A percentile compares a stretch with the other conserved stretches of the same genome.
Conservation (phyloP, 805 yeast species). For the Candida montana region DNA sequence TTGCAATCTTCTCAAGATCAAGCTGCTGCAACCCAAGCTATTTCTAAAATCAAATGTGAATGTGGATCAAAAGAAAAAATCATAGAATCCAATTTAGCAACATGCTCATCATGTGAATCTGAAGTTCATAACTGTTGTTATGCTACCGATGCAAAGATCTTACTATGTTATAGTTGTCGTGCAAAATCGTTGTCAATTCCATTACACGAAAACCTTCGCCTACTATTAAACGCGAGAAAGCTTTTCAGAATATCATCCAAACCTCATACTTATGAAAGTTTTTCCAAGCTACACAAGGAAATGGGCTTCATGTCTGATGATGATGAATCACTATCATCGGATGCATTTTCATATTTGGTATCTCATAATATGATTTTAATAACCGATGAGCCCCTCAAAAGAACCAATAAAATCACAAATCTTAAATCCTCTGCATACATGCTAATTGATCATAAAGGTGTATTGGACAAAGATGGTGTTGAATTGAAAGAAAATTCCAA, state of each 20-base stretch:
- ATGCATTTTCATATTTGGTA: constrained; percentile 12
- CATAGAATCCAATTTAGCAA: constrained; percentile 7
- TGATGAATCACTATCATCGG: constrained; percentile 2
- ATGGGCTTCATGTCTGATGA: constrained; percentile 16
- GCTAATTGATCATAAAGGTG: constrained; percentile 20
- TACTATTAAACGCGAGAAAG: constrained; percentile 33
- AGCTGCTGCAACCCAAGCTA: constrained; percentile 28
- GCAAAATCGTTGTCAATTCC: constrained; percentile 15
- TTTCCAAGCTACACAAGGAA: constrained; percentile 10
- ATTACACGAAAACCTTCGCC: constrained; percentile 18
- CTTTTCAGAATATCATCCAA: constrained; percentile 25
- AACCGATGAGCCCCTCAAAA: constrained; percentile 9
- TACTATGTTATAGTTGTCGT: constrained; percentile 26
- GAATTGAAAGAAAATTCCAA: not conserved
- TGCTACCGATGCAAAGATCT: constrained; percentile 16
- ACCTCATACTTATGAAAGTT: constrained; percentile 19
- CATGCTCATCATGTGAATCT: constrained; percentile 29
- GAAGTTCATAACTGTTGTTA: constrained; percentile 32
- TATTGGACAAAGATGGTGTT: constrained; percentile 5
- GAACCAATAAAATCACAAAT: constrained; percentile 1
- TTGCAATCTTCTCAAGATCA: constrained; percentile 23
- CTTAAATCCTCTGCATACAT: constrained; percentile 18
- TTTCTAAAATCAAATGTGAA: constrained; percentile 11
- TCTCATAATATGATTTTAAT: constrained; percentile 6
- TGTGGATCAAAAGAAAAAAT: constrained; percentile 28